Evolutionary conservation across 768 basidiomycete genomes (phyloP), one percentile per base, ranked within the genome.

Genomic region (Lentinula detonsa): DNA sequence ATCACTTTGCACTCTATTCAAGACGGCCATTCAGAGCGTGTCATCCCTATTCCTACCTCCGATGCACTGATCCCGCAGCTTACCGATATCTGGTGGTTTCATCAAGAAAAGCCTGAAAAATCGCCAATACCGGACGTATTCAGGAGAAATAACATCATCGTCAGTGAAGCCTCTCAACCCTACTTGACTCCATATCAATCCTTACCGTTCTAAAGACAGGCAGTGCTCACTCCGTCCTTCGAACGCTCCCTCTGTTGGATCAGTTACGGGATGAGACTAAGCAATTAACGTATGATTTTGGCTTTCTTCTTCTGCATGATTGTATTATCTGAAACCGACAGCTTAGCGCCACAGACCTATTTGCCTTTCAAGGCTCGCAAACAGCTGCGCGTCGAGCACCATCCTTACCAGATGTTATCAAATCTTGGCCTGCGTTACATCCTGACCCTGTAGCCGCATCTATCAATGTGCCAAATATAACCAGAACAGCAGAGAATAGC

Each of bases 1-100:
- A 71, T 93, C 34, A 85, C 83, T 10, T 71, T 93, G 28, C 89
- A 90, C 70, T 93, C 91, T 10, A 74, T 93, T 23, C 90, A 93
- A 72, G 85, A 93, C 70, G 92, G 92, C 6, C 78, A 72, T 48
- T 74, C 82, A 63, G 77, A 83, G 61, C 78, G 81, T 33, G 74
- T 73, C 16, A 68, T 88, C 45, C 73, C 76, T 21, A 66, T 85
- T 46, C 65, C 69, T 42, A 52, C 62, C 15, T 61, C 64, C 18
- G 55, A 66, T 61, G 64, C 57, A 57, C 62, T 65, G 28, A 23
- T 66, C 31, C 62, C 66, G 56, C 70, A 67, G 33, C 63, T 90
- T 18, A 73, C 75, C 15, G 80, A 80, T n/a, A 72, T 89, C 33
- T 91, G 88, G 88, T 93, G 92, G 91, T 85, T 89, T 68, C 71